Evolutionary conservation across 2,329 filamentous ascomycete species (phyloP), one percentile per base, ranked within the genome.

Genomic region (Cercospora sp.): DNA sequence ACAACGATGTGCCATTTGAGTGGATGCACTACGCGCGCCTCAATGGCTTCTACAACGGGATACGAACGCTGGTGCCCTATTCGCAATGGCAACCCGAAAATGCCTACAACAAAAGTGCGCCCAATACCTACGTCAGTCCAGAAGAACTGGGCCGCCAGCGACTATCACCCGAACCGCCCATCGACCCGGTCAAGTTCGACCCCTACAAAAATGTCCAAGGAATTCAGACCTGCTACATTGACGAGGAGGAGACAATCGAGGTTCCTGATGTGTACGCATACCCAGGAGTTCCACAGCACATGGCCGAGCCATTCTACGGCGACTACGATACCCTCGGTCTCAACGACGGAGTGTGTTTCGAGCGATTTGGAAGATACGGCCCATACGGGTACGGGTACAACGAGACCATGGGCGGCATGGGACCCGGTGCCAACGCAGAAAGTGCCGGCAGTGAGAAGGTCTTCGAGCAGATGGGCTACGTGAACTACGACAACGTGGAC

Each of bases 201-300:
- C 83, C 83, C 10, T 85, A 84, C 72, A 78, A 80, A 13, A 79
- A 82, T 65, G 82, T 87, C 72, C 80, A 85, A 63, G 80, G 82
- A 18, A 85, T 89, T 13, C 81, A 86, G 69, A 81, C 83, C 7
- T 92, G 90, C 79, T 91, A 85, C 72, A 81, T 92, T 33, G 89
- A 92, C 73, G 80, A 82, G 20, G 84, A 86, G 13, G 84, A 87
- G 53, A 87, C 81, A 31, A 77, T 89, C 3, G 74, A 80, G 0
- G 84, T 84, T 0, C 90, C 90, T 0, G 86, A 89, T 69, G 79
- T 91, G 28, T 91, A 87, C 75, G 89, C 88, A 1, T 92, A 91
- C 73, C 81, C 85, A 1, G 84, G 83, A 18, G 75, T 85, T 12
- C 83, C 83, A 28, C 82, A 84, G 70, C 82, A 84, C 75, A 80